Evolutionary conservation across 345 rosid genomes (phyloP).

Genomic region (Pugionium cornutum): DNA sequence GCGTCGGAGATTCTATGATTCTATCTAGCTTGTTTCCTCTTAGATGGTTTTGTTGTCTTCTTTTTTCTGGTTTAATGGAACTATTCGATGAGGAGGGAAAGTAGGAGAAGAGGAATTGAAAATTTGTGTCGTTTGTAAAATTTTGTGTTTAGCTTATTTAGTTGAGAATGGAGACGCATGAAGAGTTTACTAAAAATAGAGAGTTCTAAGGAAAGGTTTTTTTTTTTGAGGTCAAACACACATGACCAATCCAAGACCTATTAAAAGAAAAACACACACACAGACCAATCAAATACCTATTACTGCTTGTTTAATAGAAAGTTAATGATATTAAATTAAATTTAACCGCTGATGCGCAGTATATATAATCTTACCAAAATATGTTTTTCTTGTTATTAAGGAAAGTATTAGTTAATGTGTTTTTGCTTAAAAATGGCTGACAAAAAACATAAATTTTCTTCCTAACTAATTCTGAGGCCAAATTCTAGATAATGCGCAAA

Average conservation of each 20-base stretch:
- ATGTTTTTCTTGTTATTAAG: neutral
- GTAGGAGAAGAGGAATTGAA: slow-evolving; percentile 32
- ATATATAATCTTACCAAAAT: neutral
- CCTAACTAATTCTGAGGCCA: neutral
- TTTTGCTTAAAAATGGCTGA: too few relatives aligned
- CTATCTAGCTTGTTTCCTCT: slow-evolving; percentile 11
- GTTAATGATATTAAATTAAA: neutral
- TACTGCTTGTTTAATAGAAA: neutral
- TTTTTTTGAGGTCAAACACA: slow-evolving; percentile 37
- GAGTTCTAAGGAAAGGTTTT: slow-evolving; percentile 24
- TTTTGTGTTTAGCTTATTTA: slow-evolving; percentile 37
- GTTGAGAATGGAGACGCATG: slow-evolving; percentile 27
- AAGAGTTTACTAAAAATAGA: slow-evolving; percentile 37
- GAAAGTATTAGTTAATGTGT: too few relatives aligned
- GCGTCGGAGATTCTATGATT: slow-evolving; percentile 24
- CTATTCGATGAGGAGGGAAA: slow-evolving; percentile 28
- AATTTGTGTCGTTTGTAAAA: slow-evolving; percentile 31
- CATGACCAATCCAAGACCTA: slow-evolving; percentile 31
- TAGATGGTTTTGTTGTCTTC: slow-evolving; percentile 6
- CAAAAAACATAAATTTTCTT: neutral
- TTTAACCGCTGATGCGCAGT: neutral
- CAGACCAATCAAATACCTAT: too few relatives aligned
- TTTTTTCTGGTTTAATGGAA: slow-evolving; percentile 18
- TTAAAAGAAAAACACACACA: neutral
- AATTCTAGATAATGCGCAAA: neutral